Evolutionary conservation across 2,329 filamentous ascomycete species (phyloP).

Genomic region (Neofusicoccum cordaticola): DNA sequence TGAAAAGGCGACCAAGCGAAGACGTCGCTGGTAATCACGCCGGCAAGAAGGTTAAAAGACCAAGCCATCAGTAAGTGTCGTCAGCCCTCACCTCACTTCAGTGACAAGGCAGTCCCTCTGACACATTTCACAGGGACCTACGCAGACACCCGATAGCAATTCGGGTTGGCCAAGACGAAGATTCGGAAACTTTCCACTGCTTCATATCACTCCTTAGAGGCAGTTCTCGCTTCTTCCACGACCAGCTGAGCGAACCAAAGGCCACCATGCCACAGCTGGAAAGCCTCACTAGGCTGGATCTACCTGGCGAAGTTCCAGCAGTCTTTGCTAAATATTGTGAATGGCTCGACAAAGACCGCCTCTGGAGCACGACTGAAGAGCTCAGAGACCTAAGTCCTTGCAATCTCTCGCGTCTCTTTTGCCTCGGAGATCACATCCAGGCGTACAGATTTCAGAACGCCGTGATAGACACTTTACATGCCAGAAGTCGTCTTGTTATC

Average conservation of each 20-base stretch:
- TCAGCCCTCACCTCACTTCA: background rate
- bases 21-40: too few relatives aligned
- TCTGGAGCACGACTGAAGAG: background rate
- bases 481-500: too few relatives aligned
- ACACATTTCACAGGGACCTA: background rate
- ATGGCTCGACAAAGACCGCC: background rate
- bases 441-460: background rate
- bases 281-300: background rate
- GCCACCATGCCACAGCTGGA: background rate
- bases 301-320: background rate
- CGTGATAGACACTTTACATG: background rate
- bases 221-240: background rate
- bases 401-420: background rate
- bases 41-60: background rate
- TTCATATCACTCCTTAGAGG: background rate
- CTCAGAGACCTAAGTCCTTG: background rate
- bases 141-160: background rate
- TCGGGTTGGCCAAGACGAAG: background rate
- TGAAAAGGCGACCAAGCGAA: too few relatives aligned
- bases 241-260: background rate
- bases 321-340: background rate
- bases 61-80: background rate
- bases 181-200: background rate
- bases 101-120: background rate
- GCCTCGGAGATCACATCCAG: background rate